Percentiles rank a stretch among this genome's conserved stretches.
These are phyloP conservation scores for Orbilia blumenaviensis DNA, from an alignment of 2,329 filamentous ascomycete genomes.

Conservation along the genomic window DNA sequence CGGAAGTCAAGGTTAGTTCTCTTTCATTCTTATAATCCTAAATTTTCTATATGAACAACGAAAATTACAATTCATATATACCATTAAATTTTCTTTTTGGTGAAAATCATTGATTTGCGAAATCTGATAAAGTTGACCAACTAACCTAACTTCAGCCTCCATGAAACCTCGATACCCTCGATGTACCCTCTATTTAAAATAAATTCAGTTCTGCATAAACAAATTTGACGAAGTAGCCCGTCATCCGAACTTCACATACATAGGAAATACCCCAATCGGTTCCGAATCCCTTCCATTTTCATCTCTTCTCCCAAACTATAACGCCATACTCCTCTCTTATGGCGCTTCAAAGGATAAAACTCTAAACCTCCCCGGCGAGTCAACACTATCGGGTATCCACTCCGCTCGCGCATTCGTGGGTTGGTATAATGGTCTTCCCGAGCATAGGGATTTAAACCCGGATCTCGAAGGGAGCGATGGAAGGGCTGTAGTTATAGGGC, in stretches of 20 bases:
- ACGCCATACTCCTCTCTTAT: slow-evolving; percentile 91
- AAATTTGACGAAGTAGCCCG: slow-evolving; percentile 89
- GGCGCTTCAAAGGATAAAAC: slow-evolving; percentile 85
- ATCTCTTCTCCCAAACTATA: slow-evolving; percentile 80
- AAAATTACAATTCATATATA: too few species aligned
- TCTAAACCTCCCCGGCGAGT: slow-evolving; percentile 82
- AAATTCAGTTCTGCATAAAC: slow-evolving; percentile 87
- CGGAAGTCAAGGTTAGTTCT: slow-evolving; percentile 85
- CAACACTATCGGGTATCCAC: slow-evolving; percentile 75
- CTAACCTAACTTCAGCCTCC: slow-evolving; percentile 39
- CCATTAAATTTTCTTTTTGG: too few species aligned
- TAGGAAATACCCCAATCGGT: slow-evolving; percentile 88
- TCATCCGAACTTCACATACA: slow-evolving; percentile 83
- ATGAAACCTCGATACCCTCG: background rate
- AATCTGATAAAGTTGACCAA: slow-evolving; percentile 22
- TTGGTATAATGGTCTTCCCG: slow-evolving; percentile 97
- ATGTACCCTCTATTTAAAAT: background rate
- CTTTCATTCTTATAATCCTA: background rate
- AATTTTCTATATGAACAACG: too few species aligned
- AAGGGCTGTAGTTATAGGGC: slow-evolving; percentile 86
- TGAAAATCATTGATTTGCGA: background rate
- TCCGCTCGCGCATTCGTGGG: slow-evolving; percentile 94
- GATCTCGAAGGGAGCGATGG: slow-evolving; percentile 75
- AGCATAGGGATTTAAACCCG: slow-evolving; percentile 76
- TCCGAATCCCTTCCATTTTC: slow-evolving; percentile 71